A percentile compares a stretch with the other conserved stretches of the same genome.
Evolutionary conservation across 176 grass and related monocot species (phyloP).

Genomic region (Tillandsia leiboldiana): DNA sequence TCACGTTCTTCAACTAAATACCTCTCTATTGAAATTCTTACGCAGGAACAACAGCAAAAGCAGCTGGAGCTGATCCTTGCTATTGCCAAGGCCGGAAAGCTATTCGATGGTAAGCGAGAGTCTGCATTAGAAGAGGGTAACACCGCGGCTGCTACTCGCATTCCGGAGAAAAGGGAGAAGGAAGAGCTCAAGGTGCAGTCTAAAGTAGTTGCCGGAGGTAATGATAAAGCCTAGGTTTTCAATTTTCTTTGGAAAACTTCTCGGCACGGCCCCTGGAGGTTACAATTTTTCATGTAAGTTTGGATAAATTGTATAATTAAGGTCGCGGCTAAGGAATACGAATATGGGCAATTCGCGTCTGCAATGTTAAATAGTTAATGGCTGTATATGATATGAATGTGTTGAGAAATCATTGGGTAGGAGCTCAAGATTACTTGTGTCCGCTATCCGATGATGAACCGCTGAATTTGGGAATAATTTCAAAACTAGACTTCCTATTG

Average conservation of each 20-base stretch:
- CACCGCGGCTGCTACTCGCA: conserved; percentile 4
- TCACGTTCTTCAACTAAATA: not conserved
- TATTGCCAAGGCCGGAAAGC: conserved; percentile 38
- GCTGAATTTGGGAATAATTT: no score
- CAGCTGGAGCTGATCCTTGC: conserved; percentile 72
- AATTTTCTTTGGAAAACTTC: conserved; percentile 3
- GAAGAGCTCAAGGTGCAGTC: conserved; percentile 17
- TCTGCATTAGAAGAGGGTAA: conserved; percentile 13
- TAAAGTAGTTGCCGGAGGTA: conserved; percentile 18
- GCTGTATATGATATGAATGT: not conserved
- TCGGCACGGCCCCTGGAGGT: conserved; percentile 6
- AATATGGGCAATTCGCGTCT: not conserved
- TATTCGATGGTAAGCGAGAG: conserved; percentile 23
- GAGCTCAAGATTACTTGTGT: not conserved
- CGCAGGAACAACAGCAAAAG: conserved; percentile 84
- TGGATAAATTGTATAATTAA: conserved; percentile 4
- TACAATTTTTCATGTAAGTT: conserved; percentile 16
- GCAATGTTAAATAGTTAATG: not conserved
- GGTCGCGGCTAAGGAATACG: not conserved
- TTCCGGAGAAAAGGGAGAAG: conserved; percentile 10
- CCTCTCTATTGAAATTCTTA: not conserved
- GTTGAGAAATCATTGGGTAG: not conserved
- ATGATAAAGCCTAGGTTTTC: conserved; percentile 33
- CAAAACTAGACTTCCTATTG: no score
- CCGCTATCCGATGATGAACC: no score